phyloP scores from a whole-genome alignment of 2,329 filamentous ascomycete species.

The Stagonosporopsis vannaccii region DNA sequence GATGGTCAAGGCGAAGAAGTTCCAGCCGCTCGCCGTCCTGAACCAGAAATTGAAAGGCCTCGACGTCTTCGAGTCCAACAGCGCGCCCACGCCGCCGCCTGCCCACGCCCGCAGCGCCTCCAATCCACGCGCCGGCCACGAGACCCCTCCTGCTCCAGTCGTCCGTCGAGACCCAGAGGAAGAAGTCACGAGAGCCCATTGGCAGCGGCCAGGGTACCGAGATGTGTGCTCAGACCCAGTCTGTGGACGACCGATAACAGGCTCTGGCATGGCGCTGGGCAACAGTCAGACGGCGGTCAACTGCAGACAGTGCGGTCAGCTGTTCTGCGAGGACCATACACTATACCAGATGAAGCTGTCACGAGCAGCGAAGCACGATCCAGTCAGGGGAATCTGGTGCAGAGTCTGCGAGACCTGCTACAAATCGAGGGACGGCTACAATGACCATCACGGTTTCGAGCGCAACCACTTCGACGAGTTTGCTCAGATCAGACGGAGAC shows the following conservation, averaged over 20 bases:
- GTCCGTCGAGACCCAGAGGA: constrained; percentile 78
- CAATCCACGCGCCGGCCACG: constrained; percentile 36
- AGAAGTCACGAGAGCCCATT: constrained; percentile 84
- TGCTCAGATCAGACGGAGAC: constrained; percentile 72
- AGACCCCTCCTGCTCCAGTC: constrained; percentile 31
- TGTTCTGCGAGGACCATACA: constrained; percentile 97
- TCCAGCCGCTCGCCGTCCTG: constrained; percentile 87
- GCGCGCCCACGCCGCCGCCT: constrained; percentile 60
- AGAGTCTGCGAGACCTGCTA: constrained; percentile 99
- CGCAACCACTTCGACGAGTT: constrained; percentile 79
- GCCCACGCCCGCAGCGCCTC: constrained; percentile 45
- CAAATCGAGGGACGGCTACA: constrained; percentile 94
- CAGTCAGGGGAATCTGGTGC: constrained; percentile 89
- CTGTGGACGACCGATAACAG: constrained; percentile 64
- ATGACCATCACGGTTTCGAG: constrained; percentile 77
- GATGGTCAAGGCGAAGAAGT: constrained; percentile 89
- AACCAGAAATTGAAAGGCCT: constrained; percentile 94
- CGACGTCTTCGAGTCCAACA: constrained; percentile 93
- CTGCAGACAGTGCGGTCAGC: constrained; percentile 87
- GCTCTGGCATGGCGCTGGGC: constrained; percentile 69
- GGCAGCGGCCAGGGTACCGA: constrained; percentile 78
- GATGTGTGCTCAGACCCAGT: constrained; percentile 87
- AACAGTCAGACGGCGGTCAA: constrained; percentile 85
- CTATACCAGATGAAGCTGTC: constrained; percentile 99
- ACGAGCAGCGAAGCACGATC: constrained; percentile 86